Evolutionary conservation across 371 early-diverging fungal species (phyloP).

Genomic region (Batrachochytrium dendrobatidis): DNA sequence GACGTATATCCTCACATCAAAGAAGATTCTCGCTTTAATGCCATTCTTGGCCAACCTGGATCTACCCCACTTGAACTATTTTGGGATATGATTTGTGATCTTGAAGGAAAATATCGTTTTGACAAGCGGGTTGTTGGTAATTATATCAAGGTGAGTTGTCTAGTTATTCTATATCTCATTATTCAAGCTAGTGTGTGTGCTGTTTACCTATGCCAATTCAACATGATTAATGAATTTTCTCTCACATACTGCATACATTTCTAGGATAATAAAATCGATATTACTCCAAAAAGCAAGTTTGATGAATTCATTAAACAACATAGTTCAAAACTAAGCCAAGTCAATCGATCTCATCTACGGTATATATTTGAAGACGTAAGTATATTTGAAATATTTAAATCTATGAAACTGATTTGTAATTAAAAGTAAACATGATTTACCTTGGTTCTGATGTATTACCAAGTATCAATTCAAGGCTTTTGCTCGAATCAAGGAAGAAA

Average conservation of each 20-base stretch:
- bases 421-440: no score
- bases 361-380: no score
- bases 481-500: slow-evolving; percentile 57
- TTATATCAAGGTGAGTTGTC: slow-evolving; percentile 40
- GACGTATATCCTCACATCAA: slow-evolving; percentile 70
- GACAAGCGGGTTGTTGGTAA: slow-evolving; percentile 63
- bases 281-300: slow-evolving; percentile 46
- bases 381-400: no score
- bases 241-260: no score
- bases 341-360: no score
- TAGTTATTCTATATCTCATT: not conserved
- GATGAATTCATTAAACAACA: slow-evolving; percentile 37
- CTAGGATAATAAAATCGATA: slow-evolving; percentile 43
- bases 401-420: no score
- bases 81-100: slow-evolving; percentile 76
- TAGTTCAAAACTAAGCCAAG: not conserved
- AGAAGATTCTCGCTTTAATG: slow-evolving; percentile 57
- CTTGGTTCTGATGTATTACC: no score
- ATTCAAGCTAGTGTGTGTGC: not conserved
- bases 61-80: slow-evolving; percentile 85
- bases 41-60: slow-evolving; percentile 76
- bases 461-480: slow-evolving; percentile 3
- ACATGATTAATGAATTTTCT: not conserved
- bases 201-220: not conserved
- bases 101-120: slow-evolving; percentile 67